Evolutionary conservation across 179 eudicot genomes (phyloP), one percentile per base, ranked within the genome.

Genomic region (Silene noctiflora): DNA sequence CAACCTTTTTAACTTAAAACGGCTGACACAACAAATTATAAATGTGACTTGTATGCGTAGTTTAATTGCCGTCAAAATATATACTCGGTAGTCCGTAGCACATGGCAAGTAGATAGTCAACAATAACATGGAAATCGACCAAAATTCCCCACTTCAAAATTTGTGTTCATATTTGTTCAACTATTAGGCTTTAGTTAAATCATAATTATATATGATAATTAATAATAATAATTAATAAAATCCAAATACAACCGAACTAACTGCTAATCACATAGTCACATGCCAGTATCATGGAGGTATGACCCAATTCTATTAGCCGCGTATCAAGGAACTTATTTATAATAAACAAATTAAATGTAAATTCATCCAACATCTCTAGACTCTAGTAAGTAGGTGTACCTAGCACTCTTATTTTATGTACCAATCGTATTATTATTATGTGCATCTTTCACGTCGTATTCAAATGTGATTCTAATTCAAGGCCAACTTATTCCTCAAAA

Each of bases 211-310:
- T 46, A 46, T 46, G 53, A 44, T 6, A 42, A 20, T 39, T n/a
- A n/a, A n/a, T n/a, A n/a, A n/a, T 22, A 25, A 3, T 3, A 6
- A 29, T 1, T 29, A 29, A 29, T 29, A 29, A 29, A 29, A 29
- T 3, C 33, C 33, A 29, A 63, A 27, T 60, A 25, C 21, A 35
- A 71, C 83, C 35, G 64, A 78, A 77, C 81, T 75, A 78, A 75
- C 42, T 35, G 42, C 42, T 35, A 35, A 6, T 35, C 73, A 25
- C 69, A 78, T 68, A n/a, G 61, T 63, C 85, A 83, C 85, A 79
- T 83, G 85, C 78, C 35, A 65, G 78, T 76, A 79, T 82, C 78
- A 75, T 82, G 79, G 84, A 71, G 78, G 69, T 70, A 68, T 82
- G 67, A 75, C 68, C 80, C 44, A 76, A 39, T 33, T 75, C 76